Percentiles rank a stretch among this genome's conserved stretches.
Evolutionary conservation across 768 basidiomycete species (phyloP).

Genomic region (Tricholoma bakamatsutake): DNA sequence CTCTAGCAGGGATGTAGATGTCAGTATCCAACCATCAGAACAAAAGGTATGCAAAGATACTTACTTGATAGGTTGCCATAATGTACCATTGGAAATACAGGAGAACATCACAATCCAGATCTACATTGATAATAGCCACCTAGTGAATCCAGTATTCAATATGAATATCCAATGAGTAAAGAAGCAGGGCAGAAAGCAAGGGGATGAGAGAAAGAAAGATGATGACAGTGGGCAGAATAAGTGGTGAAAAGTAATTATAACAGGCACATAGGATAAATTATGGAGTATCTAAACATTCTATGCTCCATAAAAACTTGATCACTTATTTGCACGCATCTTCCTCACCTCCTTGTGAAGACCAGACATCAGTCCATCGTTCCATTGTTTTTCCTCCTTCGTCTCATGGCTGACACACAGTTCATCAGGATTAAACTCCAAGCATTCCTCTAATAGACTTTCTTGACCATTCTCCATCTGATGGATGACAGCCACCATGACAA

Average conservation of each 20-base stretch:
- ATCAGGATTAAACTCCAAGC: background rate
- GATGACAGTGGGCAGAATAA: background rate
- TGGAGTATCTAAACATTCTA: background rate
- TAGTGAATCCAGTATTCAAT: background rate
- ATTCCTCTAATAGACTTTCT: background rate
- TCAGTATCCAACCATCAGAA: background rate
- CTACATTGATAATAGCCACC: background rate
- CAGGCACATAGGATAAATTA: background rate
- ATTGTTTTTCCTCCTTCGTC: background rate
- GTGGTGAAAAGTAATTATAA: background rate
- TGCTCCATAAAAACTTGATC: background rate
- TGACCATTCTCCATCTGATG: background rate
- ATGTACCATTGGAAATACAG: background rate
- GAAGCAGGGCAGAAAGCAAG: background rate
- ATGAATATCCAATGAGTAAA: background rate
- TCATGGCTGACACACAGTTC: background rate
- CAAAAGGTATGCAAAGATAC: constrained; percentile 1
- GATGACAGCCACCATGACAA: background rate
- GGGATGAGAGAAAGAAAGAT: background rate
- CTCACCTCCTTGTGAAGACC: background rate
- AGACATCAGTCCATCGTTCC: background rate
- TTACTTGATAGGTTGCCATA: background rate
- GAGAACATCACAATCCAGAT: background rate
- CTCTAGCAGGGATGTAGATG: background rate
- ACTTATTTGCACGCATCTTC: too few relatives aligned